phyloP scores from a whole-genome alignment of 1,284 basidiomycete genomes.

The Athelia psychrophila region DNA sequence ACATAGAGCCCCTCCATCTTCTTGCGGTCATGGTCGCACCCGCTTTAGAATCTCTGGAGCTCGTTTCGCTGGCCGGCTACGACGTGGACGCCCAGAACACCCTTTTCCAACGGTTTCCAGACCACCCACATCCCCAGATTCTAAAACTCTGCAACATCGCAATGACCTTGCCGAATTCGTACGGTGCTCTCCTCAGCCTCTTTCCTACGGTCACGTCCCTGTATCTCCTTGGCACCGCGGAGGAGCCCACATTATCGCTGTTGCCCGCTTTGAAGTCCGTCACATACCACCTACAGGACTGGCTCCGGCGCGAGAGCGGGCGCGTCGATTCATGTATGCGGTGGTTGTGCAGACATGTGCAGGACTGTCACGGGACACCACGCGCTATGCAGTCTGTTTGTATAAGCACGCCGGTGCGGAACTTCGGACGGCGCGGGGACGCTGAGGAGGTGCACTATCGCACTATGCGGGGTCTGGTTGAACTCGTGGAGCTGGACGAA shows the following conservation, averaged over 20 bases:
- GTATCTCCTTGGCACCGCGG: not conserved
- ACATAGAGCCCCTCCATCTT: not conserved
- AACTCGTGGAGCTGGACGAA: not conserved
- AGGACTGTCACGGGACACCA: not conserved
- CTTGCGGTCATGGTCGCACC: not conserved
- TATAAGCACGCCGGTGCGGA: too few species aligned
- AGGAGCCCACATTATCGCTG: not conserved
- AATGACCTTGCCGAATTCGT: not conserved
- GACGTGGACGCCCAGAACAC: not conserved
- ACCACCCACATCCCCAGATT: not conserved
- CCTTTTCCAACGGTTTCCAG: not conserved
- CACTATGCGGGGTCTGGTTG: not conserved
- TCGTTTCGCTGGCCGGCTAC: not conserved
- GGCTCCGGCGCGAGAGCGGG: not conserved
- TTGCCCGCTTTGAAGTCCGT: not conserved
- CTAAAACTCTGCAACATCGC: not conserved
- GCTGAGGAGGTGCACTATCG: too few species aligned
- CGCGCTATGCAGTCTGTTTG: too few species aligned
- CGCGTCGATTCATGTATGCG: not conserved
- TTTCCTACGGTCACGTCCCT: not conserved
- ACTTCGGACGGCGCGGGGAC: too few species aligned
- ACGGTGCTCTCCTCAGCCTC: not conserved
- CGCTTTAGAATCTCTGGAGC: not conserved
- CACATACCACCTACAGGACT: not conserved
- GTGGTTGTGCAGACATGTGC: not conserved